Evolutionary conservation across 1,139 yeast species (phyloP).

Genomic region (Eremothecium sinecaudum): DNA sequence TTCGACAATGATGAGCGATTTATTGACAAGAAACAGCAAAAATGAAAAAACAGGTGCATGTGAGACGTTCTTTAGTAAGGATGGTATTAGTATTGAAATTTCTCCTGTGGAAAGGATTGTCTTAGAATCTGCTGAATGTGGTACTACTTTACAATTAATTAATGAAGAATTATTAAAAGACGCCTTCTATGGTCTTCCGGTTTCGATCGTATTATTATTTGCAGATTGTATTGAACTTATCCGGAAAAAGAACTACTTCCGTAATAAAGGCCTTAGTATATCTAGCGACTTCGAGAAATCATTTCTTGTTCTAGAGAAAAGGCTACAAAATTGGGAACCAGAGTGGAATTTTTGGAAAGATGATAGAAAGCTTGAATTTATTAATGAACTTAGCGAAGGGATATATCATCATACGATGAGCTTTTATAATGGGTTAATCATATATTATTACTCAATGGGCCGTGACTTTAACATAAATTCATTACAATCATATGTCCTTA

Average conservation of each 20-base stretch:
- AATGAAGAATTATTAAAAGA: slow-evolving; percentile 56
- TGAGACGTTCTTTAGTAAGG: neutral
- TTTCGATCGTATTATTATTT: slow-evolving; percentile 63
- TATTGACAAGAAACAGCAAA: slow-evolving; percentile 18
- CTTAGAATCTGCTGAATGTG: slow-evolving; percentile 21
- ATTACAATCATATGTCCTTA: slow-evolving; percentile 44
- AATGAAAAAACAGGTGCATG: slow-evolving; percentile 19
- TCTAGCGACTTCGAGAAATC: slow-evolving; percentile 37
- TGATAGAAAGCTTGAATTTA: slow-evolving; percentile 30
- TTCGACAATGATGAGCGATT: slow-evolving; percentile 7
- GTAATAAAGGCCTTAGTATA: slow-evolving; percentile 19
- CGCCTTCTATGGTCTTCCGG: slow-evolving; percentile 77
- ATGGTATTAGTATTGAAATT: neutral
- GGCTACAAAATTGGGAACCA: slow-evolving; percentile 53
- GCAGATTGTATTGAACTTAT: slow-evolving; percentile 60
- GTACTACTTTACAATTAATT: slow-evolving; percentile 32
- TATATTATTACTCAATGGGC: slow-evolving; percentile 67
- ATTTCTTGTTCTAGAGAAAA: slow-evolving; percentile 42
- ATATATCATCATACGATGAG: slow-evolving; percentile 78
- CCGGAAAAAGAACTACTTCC: slow-evolving; percentile 50
- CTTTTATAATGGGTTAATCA: slow-evolving; percentile 62
- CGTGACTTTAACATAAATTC: slow-evolving; percentile 41
- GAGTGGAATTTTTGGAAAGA: slow-evolving; percentile 37
- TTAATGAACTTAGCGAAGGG: slow-evolving; percentile 51
- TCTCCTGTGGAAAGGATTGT: slow-evolving; percentile 1